A percentile compares a stretch with the other conserved stretches of the same genome.
Conservation (phyloP, 495 filamentous ascomycete genomes). For the Paragyromitra xinjiangensis region DNA sequence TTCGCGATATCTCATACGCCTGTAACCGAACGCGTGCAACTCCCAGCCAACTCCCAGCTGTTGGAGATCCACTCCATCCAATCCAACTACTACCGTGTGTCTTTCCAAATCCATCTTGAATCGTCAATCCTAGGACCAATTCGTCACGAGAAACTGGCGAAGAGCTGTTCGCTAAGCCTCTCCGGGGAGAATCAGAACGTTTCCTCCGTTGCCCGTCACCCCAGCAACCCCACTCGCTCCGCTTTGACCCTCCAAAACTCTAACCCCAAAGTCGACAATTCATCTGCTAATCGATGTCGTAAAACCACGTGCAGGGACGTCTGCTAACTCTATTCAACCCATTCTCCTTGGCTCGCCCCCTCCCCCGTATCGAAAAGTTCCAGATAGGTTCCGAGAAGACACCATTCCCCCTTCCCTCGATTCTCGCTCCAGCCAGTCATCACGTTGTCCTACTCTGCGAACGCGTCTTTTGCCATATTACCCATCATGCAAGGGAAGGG, state of each 20-base stretch:
- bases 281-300: slow-evolving; percentile 33
- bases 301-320: slow-evolving; percentile 45
- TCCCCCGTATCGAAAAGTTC: slow-evolving; percentile 13
- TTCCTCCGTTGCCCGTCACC: not conserved
- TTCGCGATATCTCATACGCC: slow-evolving; percentile 21
- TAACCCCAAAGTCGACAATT: slow-evolving; percentile 37
- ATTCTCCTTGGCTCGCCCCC: not conserved
- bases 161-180: slow-evolving; percentile 4
- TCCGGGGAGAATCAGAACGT: not conserved
- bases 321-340: slow-evolving; percentile 19
- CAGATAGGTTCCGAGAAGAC: not conserved
- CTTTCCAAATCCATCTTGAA: slow-evolving; percentile 18
- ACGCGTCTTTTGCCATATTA: slow-evolving; percentile 40
- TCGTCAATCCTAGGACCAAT: slow-evolving; percentile 4
- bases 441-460: slow-evolving; percentile 25
- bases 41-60: slow-evolving; percentile 7
- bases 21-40: slow-evolving; percentile 17
- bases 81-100: not conserved
- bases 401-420: not conserved
- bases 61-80: slow-evolving; percentile 12
- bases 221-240: not conserved
- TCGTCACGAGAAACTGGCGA: slow-evolving; percentile 11
- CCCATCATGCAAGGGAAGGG: slow-evolving; percentile 35
- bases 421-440: slow-evolving; percentile 27
- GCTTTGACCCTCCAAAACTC: slow-evolving; percentile 33